These are phyloP conservation scores for Apiospora phragmitis DNA, from an alignment of 2,329 filamentous ascomycete genomes.

Conservation along the genomic window DNA sequence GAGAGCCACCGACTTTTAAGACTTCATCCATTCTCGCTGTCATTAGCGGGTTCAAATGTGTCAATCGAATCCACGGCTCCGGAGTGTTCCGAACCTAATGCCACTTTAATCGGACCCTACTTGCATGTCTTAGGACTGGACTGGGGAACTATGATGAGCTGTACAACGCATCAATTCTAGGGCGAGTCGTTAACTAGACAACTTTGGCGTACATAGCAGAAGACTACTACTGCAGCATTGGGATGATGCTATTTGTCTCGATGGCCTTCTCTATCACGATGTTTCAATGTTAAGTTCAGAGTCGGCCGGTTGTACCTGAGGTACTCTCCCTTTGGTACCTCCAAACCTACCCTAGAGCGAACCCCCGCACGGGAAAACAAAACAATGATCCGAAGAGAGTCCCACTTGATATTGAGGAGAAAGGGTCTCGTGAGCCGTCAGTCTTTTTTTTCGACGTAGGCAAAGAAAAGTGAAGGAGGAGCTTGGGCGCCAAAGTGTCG, in stretches of 20 bases:
- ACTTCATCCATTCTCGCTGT: background rate
- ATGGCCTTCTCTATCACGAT: background rate
- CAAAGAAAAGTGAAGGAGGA: background rate
- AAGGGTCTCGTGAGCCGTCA: background rate
- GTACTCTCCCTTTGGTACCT: background rate
- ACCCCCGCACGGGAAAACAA: constrained; percentile 4
- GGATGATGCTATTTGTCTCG: too few relatives aligned
- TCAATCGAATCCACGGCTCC: background rate
- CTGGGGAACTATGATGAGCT: background rate
- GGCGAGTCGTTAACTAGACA: background rate
- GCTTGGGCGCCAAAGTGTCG: background rate
- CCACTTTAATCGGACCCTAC: constrained; percentile 3
- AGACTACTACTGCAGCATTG: background rate
- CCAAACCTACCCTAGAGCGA: background rate
- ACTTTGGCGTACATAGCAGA: background rate
- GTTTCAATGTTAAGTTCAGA: background rate
- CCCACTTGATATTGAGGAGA: background rate
- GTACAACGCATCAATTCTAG: background rate
- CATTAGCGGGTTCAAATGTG: background rate
- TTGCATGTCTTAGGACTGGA: constrained; percentile 2
- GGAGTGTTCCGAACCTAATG: constrained; percentile 5
- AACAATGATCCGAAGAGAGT: background rate
- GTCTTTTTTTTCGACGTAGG: background rate
- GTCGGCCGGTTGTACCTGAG: background rate
- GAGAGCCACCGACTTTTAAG: background rate